These are phyloP conservation scores for Takakia lepidozioides DNA, from an alignment of 225 moss, liverwort and hornwort genomes.

Conservation along the genomic window DNA sequence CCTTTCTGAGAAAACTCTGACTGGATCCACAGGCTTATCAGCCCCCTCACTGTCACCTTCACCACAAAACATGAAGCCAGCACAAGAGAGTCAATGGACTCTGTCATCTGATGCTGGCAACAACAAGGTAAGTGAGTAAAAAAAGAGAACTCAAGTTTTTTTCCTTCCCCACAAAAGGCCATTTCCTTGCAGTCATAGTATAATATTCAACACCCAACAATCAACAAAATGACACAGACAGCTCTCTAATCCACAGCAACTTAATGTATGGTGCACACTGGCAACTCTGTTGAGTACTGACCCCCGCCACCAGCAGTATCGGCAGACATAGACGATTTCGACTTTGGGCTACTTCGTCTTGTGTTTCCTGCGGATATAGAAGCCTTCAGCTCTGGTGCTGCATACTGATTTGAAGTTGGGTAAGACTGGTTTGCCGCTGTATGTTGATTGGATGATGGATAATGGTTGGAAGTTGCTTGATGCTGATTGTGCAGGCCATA, in stretches of 20 bases:
- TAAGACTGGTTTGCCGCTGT: constrained; percentile 25
- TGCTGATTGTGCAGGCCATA: constrained; percentile 35
- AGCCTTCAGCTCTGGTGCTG: constrained; percentile 40
- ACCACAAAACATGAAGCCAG: constrained; percentile 6
- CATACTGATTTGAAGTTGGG: no score
- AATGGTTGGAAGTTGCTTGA: constrained; percentile 20
- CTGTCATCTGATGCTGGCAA: no score
- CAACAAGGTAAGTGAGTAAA: no score
- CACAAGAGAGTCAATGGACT: no score
- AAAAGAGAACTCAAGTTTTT: no score
- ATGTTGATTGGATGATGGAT: constrained; percentile 28
- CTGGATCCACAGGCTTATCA: constrained; percentile 73
- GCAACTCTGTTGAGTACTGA: no score
- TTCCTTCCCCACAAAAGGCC: no score
- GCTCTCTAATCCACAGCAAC: no score
- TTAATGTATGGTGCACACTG: no score
- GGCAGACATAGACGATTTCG: constrained; percentile 38
- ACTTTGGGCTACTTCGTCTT: constrained; percentile 71
- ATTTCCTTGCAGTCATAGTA: no score
- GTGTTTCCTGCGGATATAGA: constrained; percentile 29
- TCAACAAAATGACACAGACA: no score
- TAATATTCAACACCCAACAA: no score
- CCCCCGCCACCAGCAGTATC: constrained; percentile 10
- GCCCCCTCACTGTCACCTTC: constrained; percentile 52
- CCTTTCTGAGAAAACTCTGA: constrained; percentile 80